These are phyloP conservation scores for Anastatica hierochuntica DNA, from an alignment of 345 rosid genomes.

Conservation along the genomic window DNA sequence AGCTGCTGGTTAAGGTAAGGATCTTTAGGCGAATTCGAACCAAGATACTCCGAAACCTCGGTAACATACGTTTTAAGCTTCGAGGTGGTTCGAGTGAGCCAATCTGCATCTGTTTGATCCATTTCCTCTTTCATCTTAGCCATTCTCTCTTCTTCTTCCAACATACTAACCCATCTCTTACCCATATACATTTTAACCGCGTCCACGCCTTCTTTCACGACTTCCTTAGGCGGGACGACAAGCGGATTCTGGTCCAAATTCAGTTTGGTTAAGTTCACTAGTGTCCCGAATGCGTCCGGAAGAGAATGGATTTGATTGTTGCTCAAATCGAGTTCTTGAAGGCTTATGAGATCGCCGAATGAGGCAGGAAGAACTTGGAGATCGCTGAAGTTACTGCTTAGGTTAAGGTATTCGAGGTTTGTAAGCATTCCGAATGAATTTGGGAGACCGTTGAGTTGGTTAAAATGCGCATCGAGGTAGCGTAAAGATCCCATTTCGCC, in stretches of 20 bases:
- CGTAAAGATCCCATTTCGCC: conserved; percentile 62
- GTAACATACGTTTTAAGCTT: conserved; percentile 52
- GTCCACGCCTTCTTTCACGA: conserved; percentile 58
- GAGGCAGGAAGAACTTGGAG: conserved; percentile 67
- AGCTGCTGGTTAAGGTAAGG: conserved; percentile 74
- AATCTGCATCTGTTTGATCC: conserved; percentile 45
- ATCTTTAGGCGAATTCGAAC: conserved; percentile 39
- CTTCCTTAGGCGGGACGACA: conserved; percentile 48
- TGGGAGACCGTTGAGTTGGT: conserved; percentile 63
- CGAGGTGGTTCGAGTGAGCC: conserved; percentile 78
- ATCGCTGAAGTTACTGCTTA: conserved; percentile 74
- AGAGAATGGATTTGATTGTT: conserved; percentile 83
- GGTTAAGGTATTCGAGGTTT: conserved; percentile 60
- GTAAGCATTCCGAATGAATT: conserved; percentile 48
- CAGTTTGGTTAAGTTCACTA: conserved; percentile 58
- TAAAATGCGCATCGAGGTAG: conserved; percentile 75
- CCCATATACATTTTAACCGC: conserved; percentile 68
- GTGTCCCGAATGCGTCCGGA: conserved; percentile 75
- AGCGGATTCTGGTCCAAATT: conserved; percentile 71
- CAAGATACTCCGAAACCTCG: conserved; percentile 39
- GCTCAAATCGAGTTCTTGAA: conserved; percentile 78
- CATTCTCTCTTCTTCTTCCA: conserved; percentile 61
- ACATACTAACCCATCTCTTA: conserved; percentile 58
- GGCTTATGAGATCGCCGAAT: conserved; percentile 63
- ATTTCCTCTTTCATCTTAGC: conserved; percentile 34